Evolutionary conservation across 1,139 yeast genomes (phyloP), one percentile per base, ranked within the genome.

Genomic region (Taiozyma onychis): DNA sequence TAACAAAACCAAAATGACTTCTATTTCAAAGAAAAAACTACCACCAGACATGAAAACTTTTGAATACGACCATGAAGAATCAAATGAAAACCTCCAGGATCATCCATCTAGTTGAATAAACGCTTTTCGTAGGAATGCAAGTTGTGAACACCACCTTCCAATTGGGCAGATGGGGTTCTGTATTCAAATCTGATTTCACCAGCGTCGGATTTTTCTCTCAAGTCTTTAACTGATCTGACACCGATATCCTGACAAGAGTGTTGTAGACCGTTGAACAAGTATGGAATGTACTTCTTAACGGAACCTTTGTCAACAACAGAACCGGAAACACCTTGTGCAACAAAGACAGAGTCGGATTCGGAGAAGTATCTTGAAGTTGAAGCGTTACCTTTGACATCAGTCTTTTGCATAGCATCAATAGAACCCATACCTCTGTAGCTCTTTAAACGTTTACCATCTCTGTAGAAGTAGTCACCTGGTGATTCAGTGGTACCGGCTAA

Each of bases 391-490:
- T 83, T 84, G 66, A 78, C 78, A 59, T 78, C 77, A 54, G 97
- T 88, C 77, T 89, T 87, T 79, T 93, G 95, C 98, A 91, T 91
- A 59, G 99, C 99, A 70, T 91, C 99, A 64, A 93, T 85, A 39
- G 99, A 93, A 62, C 99, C 99, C 99, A 93, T 93, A 77, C 99
- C 99, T 77, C 99, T 87, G 81, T 93, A 93, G 57, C 90, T 75
- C 80, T 93, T 93, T 71, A 95, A 83, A 75, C 99, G 87, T 78
- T 95, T 86, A 69, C 99, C 99, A 66, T 93, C 99, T 69, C 96
- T 84, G 84, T 84, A 93, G 75, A 88, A 93, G 77, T 91, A 93
- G 64, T 88, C 91, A 74, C 99, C 99, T 64, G 99, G 99, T 57
- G 98, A 87, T 77, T 93, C 99, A 55, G 95, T 74, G 54, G 99